Evolutionary conservation across 148 eudicot genomes (phyloP).

Genomic region (Polygonum aviculare): DNA sequence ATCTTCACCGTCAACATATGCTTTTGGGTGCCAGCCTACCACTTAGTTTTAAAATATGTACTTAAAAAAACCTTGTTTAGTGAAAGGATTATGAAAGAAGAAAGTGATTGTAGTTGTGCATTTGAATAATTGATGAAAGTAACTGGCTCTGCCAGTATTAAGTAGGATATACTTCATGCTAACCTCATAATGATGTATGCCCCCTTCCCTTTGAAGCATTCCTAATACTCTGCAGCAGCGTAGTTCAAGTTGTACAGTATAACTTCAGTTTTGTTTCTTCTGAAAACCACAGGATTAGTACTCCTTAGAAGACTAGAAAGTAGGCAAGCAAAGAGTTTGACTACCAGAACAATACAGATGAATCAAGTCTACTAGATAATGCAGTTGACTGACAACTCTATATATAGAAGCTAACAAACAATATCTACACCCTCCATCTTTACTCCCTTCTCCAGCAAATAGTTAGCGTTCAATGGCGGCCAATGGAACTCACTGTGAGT

Average conservation of each 20-base stretch:
- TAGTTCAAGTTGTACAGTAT: too few relatives aligned
- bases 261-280: not conserved
- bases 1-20: not conserved
- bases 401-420: not conserved
- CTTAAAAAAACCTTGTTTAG: not conserved
- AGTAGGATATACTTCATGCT: not conserved
- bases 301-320: not conserved
- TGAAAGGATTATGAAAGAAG: not conserved
- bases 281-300: not conserved
- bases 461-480: not conserved
- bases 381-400: not conserved
- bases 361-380: not conserved
- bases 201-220: not conserved
- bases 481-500: not conserved
- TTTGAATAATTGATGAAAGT: not conserved
- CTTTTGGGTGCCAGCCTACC: not conserved
- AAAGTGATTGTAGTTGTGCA: not conserved
- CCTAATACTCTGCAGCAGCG: not conserved
- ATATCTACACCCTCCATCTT: not conserved
- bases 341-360: not conserved
- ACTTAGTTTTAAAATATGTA: too few relatives aligned
- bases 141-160: not conserved
- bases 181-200: not conserved
- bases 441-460: not conserved
- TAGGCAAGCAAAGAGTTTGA: not conserved